These are phyloP conservation scores for Exserohilum turcica DNA, from an alignment of 2,329 filamentous ascomycete genomes.

Conservation along the genomic window DNA sequence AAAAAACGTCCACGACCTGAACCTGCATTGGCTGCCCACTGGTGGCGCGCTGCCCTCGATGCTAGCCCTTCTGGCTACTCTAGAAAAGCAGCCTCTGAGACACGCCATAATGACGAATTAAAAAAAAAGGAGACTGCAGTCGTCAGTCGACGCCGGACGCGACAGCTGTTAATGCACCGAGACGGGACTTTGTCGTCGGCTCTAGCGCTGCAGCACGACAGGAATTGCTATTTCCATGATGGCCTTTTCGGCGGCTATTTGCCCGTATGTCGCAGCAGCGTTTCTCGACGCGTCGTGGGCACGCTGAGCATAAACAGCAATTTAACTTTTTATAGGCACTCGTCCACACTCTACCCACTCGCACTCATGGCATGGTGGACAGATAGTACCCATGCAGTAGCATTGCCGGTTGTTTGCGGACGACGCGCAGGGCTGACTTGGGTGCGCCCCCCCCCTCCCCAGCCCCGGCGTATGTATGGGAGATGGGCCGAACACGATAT, in stretches of 20 bases:
- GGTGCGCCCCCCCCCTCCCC: too few species aligned
- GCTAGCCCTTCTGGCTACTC: too few species aligned
- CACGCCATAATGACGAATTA: constrained; percentile 1
- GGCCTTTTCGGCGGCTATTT: constrained; percentile 25
- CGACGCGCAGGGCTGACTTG: constrained; percentile 17
- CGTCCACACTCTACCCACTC: neutral
- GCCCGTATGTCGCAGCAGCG: constrained; percentile 15
- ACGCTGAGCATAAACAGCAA: constrained; percentile 34
- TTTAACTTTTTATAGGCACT: constrained; percentile 33
- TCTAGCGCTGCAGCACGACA: constrained; percentile 41
- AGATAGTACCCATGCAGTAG: constrained; percentile 1
- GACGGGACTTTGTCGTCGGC: constrained; percentile 8
- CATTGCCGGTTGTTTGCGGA: constrained; percentile 8
- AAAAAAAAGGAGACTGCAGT: constrained; percentile 28
- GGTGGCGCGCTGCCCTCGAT: constrained; percentile 20
- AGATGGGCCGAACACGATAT: constrained; percentile 12
- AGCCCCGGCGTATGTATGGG: constrained; percentile 11
- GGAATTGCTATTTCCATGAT: constrained; percentile 15
- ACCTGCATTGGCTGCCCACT: constrained; percentile 10
- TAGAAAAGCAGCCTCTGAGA: neutral
- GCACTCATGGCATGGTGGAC: too few species aligned
- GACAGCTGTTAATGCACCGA: constrained; percentile 28
- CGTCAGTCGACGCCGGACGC: constrained; percentile 23
- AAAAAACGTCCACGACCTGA: constrained; percentile 1
- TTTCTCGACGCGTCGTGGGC: constrained; percentile 31